These are phyloP conservation scores for Stylosanthes scabra DNA, from an alignment of 331 rosid genomes.

Conservation along the genomic window DNA sequence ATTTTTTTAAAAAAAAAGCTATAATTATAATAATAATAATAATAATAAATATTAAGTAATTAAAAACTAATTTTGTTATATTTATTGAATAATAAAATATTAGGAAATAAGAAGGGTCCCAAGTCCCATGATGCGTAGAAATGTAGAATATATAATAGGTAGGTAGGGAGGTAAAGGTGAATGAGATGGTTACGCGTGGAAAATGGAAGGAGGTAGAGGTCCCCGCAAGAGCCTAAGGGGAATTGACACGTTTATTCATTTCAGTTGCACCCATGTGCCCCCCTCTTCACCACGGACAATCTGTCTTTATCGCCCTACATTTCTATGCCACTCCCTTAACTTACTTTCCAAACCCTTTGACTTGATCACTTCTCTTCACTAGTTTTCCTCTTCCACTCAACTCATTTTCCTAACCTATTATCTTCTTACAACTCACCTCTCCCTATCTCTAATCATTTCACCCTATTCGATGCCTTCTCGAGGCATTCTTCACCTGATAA, in stretches of 20 bases:
- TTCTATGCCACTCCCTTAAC: too few relatives aligned
- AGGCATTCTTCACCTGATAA: too few relatives aligned
- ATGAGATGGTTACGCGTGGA: slow-evolving; percentile 48
- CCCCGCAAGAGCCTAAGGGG: slow-evolving; percentile 54
- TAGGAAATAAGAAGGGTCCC: too few relatives aligned
- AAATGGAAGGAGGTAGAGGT: slow-evolving; percentile 57
- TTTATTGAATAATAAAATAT: too few relatives aligned
- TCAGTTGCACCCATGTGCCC: slow-evolving; percentile 82
- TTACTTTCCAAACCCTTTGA: too few relatives aligned
- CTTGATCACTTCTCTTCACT: not conserved
- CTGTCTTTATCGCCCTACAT: slow-evolving; percentile 42
- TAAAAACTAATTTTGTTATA: too few relatives aligned
- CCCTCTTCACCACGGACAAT: slow-evolving; percentile 32
- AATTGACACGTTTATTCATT: slow-evolving; percentile 56
- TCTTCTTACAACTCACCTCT: slow-evolving; percentile 26
- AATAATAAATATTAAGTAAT: too few relatives aligned
- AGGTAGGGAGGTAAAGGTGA: not conserved
- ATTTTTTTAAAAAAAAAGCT: too few relatives aligned
- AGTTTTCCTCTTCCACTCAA: not conserved
- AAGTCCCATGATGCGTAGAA: too few relatives aligned
- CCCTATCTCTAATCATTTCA: not conserved
- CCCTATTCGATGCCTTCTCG: too few relatives aligned
- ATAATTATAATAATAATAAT: too few relatives aligned
- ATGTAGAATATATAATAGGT: too few relatives aligned
- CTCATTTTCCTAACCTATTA: not conserved